Evolutionary conservation across 805 yeast genomes (phyloP).

Genomic region (Candida nitratophila): DNA sequence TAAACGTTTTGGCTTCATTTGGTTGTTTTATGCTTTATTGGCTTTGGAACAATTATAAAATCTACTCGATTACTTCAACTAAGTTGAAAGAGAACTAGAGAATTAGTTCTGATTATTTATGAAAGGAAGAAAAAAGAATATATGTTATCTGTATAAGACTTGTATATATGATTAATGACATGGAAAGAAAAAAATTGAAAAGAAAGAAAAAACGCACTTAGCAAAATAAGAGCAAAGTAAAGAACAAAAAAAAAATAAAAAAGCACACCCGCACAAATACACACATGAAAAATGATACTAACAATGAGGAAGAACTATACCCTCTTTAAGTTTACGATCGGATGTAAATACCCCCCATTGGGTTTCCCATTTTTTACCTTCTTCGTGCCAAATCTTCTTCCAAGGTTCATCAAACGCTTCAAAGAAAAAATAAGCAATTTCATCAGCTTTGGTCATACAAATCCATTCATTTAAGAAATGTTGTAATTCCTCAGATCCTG

Average conservation of each 20-base stretch:
- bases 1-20: slow-evolving; percentile 68
- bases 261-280: too few species aligned
- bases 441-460: slow-evolving; percentile 32
- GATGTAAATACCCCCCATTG: slow-evolving; percentile 61
- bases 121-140: background rate
- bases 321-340: slow-evolving; percentile 40
- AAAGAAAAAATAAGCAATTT: slow-evolving; percentile 49
- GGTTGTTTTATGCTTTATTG: slow-evolving; percentile 70
- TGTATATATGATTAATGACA: too few species aligned
- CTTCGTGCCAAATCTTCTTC: slow-evolving; percentile 48
- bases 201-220: background rate
- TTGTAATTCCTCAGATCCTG: slow-evolving; percentile 38
- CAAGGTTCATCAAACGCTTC: slow-evolving; percentile 74
- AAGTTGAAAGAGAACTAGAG: slow-evolving; percentile 14
- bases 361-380: slow-evolving; percentile 51
- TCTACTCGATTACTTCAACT: slow-evolving; percentile 26
- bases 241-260: too few species aligned
- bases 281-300: too few species aligned
- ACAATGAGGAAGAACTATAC: slow-evolving; percentile 35
- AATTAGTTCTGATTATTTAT: background rate
- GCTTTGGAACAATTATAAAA: slow-evolving; percentile 70
- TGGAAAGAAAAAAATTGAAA: too few species aligned
- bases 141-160: background rate
- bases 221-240: too few species aligned
- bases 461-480: slow-evolving; percentile 44